Evolutionary conservation across 495 filamentous ascomycete genomes (phyloP).

Genomic region (Tuber melanosporum): DNA sequence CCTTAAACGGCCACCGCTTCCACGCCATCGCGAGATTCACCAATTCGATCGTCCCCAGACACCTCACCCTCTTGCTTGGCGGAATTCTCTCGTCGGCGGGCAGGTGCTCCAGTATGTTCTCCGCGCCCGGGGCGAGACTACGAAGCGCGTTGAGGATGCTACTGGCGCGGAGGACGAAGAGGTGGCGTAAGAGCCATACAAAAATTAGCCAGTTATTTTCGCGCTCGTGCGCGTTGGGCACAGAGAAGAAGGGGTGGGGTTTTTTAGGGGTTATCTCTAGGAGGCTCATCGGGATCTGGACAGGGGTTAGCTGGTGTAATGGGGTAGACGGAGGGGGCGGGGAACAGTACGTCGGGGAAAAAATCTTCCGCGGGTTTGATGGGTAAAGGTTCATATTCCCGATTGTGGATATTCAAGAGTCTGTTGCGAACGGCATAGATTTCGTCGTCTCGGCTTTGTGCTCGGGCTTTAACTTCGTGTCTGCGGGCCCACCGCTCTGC

Average conservation of each 20-base stretch:
- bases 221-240: background rate
- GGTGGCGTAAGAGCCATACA: constrained; percentile 26
- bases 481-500: constrained; percentile 9
- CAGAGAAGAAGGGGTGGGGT: constrained; percentile 16
- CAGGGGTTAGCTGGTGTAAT: background rate
- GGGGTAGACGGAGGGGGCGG: too few species aligned
- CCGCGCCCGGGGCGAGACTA: constrained; percentile 32
- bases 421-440: background rate
- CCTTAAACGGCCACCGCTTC: constrained; percentile 54
- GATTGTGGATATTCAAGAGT: constrained; percentile 9
- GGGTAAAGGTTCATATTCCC: constrained; percentile 6
- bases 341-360: constrained; percentile 4
- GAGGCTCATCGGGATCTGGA: constrained; percentile 17
- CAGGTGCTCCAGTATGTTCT: constrained; percentile 48
- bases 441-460: background rate
- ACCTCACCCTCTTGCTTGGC: constrained; percentile 43
- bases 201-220: constrained; percentile 20
- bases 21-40: constrained; percentile 51
- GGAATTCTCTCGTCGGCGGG: constrained; percentile 38
- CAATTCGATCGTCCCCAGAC: constrained; percentile 47
- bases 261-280: constrained; percentile 32
- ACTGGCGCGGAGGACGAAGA: constrained; percentile 25
- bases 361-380: constrained; percentile 4
- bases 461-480: background rate
- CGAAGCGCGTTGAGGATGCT: constrained; percentile 13